Base-by-base conservation (phyloP, 768 basidiomycete genomes). In the Pleurotus sapidus region DNA sequence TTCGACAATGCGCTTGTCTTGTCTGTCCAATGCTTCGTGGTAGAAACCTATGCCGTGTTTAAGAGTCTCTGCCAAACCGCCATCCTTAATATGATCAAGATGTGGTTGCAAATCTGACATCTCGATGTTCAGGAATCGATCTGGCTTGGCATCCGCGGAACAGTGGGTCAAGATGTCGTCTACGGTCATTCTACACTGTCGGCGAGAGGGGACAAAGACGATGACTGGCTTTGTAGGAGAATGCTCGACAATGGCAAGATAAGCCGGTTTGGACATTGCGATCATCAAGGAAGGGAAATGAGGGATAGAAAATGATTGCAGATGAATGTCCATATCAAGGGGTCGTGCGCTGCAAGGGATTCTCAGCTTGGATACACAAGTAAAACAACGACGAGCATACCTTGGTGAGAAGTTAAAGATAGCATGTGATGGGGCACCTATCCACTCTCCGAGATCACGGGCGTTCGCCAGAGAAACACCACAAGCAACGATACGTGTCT, bases 271-370 rank as follows among this genome's bases (percentile, higher is more conserved):
- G 7, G 95, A 95, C 97, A 99, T 98, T 46, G 95, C 84, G 59
- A 98, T 93, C 96, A 99, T 98, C 42, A 99, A 77, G 0, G 95
- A 97, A 0, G 97, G 95, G 84, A 96, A 97, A 67, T 98, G 97
- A n/a, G 95, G 93, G 46, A 95, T 92, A 24, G 84, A 84, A 77
- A 97, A 99, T 42, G 91, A 94, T 66, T 99, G 97, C 6, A 99
- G 75, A 67, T 98, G 95, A 48, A 99, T 95, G 58, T 98, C 94
- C 87, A 99, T 91, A 61, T 97, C 95, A 9, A 98, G 75, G 2
- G 96, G 95, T n/a, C 96, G 92, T 14, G 95, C 94, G 63, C 93
- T 93, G 61, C 0, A 71, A 14, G 56, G 18, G 40, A 49, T 18
- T 20, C 42, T 65, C 20, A 67, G 54, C 37, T 46, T 3, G 2